A percentile compares a stretch with the other conserved stretches of the same genome.
phyloP scores from a whole-genome alignment of 495 filamentous ascomycete species.

The Podospora pseudopauciseta region DNA sequence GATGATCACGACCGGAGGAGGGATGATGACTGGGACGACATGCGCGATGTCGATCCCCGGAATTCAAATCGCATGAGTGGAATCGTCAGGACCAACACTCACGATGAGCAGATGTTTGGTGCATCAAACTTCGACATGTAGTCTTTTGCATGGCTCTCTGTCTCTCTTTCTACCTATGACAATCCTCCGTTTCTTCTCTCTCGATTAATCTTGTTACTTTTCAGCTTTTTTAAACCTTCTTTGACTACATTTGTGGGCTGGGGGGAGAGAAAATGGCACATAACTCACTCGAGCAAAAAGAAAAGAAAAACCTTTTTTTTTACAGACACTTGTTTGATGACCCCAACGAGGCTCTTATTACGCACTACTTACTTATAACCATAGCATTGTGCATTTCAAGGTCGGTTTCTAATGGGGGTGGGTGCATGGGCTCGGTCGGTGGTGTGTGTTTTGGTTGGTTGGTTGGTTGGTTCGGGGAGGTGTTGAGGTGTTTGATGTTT shows the following conservation, averaged over 20 bases:
- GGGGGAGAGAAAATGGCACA: conserved; percentile 14
- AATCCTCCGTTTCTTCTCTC: background rate
- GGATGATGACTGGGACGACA: conserved; percentile 48
- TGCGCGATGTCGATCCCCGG: conserved; percentile 41
- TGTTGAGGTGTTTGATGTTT: background rate
- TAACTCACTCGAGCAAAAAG: conserved; percentile 17
- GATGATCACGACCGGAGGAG: conserved; percentile 46
- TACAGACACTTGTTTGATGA: conserved; percentile 15
- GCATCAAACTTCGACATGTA: conserved; percentile 63
- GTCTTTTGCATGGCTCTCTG: conserved; percentile 9
- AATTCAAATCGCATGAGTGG: conserved; percentile 67
- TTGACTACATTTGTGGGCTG: conserved; percentile 6
- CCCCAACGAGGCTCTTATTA: conserved; percentile 20
- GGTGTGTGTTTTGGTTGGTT: background rate
- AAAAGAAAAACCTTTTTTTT: conserved; percentile 23
- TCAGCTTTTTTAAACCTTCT: background rate
- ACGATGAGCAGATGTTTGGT: conserved; percentile 70
- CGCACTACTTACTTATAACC: conserved; percentile 12
- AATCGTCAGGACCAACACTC: conserved; percentile 60
- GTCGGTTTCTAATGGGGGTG: conserved; percentile 27
- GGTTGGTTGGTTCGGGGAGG: no score
- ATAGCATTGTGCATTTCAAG: conserved; percentile 31
- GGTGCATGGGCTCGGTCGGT: background rate
- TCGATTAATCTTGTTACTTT: background rate
- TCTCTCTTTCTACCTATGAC: background rate